A percentile compares a stretch with the other conserved stretches of the same genome.
Conservation (phyloP, 495 filamentous ascomycete species). For the Friedmanniomyces endolithicus region DNA sequence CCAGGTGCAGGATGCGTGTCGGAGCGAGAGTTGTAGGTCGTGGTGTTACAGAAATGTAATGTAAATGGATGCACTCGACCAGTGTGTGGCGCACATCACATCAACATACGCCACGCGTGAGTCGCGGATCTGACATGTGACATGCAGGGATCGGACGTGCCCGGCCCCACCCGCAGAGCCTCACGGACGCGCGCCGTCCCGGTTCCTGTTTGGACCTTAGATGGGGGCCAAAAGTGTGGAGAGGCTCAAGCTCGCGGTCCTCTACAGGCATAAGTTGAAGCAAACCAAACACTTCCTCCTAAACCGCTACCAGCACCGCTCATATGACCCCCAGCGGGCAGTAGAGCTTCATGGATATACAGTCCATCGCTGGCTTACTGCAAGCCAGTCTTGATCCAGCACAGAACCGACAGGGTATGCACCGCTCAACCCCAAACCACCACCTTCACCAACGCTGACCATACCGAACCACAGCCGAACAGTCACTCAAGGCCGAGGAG, state of each 20-base stretch:
- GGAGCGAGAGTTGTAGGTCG: too few relatives aligned
- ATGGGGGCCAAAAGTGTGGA: too few relatives aligned
- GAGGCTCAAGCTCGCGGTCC: too few relatives aligned
- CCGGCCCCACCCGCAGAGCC: neutral
- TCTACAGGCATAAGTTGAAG: too few relatives aligned
- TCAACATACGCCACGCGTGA: too few relatives aligned
- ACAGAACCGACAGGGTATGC: slow-evolving; percentile 75
- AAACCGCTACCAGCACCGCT: neutral
- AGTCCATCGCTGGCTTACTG: slow-evolving; percentile 63
- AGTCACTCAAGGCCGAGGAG: slow-evolving; percentile 56
- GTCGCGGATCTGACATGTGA: too few relatives aligned
- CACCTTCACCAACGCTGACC: neutral
- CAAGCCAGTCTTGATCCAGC: slow-evolving; percentile 74
- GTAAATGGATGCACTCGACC: too few relatives aligned
- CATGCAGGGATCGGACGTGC: too few relatives aligned
- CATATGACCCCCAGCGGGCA: neutral
- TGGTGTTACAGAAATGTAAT: too few relatives aligned
- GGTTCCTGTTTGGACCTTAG: too few relatives aligned
- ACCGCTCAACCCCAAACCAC: neutral
- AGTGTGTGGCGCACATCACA: too few relatives aligned
- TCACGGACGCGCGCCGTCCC: neutral
- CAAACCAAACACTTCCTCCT: neutral
- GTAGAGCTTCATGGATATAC: slow-evolving; percentile 61
- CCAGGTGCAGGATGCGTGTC: too few relatives aligned
- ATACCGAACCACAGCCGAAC: slow-evolving; percentile 52